Conservation (phyloP, 2,329 filamentous ascomycete genomes). For the Acarospora socialis region DNA sequence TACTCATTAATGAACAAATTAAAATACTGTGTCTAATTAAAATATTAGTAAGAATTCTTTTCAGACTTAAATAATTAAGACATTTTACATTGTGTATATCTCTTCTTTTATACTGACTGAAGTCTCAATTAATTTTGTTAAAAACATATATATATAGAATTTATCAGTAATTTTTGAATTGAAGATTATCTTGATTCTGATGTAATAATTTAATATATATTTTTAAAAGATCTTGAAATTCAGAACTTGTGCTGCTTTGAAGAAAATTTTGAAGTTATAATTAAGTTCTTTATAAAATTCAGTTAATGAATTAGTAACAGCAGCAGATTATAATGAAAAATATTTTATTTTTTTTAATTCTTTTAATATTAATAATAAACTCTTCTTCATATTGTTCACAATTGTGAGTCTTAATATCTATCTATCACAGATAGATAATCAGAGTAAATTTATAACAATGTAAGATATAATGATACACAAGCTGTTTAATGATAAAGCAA, state of each 20-base stretch:
- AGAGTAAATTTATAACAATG: too few species aligned
- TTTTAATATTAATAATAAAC: not conserved
- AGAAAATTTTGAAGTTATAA: not conserved
- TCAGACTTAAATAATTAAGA: not conserved
- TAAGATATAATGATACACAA: too few species aligned
- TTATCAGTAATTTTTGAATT: not conserved
- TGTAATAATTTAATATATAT: not conserved
- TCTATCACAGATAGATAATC: too few species aligned
- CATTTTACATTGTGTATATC: slow-evolving; percentile 1
- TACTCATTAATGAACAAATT: not conserved
- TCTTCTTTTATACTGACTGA: not conserved
- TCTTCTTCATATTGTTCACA: not conserved
- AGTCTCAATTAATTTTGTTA: not conserved
- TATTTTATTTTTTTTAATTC: not conserved
- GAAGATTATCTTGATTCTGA: not conserved
- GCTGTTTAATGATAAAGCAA: too few species aligned
- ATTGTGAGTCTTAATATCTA: too few species aligned
- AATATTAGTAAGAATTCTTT: not conserved
- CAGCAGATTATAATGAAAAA: not conserved
- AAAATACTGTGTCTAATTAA: not conserved
- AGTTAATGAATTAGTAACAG: not conserved
- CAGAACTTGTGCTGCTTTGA: not conserved
- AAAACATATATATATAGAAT: not conserved
- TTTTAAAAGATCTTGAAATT: not conserved
- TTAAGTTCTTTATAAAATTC: not conserved